These are phyloP conservation scores for Terfezia claveryi DNA, from an alignment of 495 filamentous ascomycete genomes.

Conservation along the genomic window DNA sequence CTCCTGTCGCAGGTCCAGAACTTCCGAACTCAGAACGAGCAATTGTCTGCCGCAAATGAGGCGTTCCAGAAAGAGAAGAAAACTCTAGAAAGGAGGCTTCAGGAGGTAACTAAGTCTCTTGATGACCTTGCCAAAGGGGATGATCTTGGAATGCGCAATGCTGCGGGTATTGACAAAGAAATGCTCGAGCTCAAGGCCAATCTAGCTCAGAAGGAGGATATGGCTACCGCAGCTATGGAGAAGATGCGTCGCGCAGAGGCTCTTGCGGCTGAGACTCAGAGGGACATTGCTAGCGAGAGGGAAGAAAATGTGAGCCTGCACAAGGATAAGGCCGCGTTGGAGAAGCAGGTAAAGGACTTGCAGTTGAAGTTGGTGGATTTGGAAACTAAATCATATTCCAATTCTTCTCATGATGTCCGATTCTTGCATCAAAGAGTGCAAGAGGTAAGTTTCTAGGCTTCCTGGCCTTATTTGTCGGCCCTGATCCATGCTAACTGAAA, in stretches of 20 bases:
- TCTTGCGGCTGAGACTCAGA: constrained; percentile 69
- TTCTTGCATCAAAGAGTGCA: constrained; percentile 89
- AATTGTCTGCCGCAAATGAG: constrained; percentile 68
- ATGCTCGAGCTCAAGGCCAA: constrained; percentile 74
- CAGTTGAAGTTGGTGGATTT: constrained; percentile 78
- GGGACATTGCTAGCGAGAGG: constrained; percentile 77
- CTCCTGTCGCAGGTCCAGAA: constrained; percentile 79
- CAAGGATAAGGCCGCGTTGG: constrained; percentile 76
- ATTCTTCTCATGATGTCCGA: constrained; percentile 77
- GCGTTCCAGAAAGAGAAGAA: constrained; percentile 72
- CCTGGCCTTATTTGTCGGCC: neutral
- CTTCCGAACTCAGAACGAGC: constrained; percentile 65
- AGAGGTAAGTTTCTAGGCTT: constrained; percentile 41
- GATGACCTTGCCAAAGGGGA: constrained; percentile 76
- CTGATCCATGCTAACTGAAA: constrained; percentile 5
- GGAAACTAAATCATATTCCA: constrained; percentile 92
- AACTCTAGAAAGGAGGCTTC: constrained; percentile 62
- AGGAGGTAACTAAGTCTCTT: constrained; percentile 74
- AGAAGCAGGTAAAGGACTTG: constrained; percentile 78
- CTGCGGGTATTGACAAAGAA: constrained; percentile 72
- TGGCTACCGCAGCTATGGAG: constrained; percentile 75
- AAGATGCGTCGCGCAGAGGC: constrained; percentile 97
- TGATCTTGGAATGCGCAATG: constrained; percentile 76
- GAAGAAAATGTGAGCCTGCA: constrained; percentile 64
- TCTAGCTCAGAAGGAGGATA: constrained; percentile 83